These are phyloP conservation scores for Claviceps sp. DNA, from an alignment of 2,329 filamentous ascomycete genomes.

Conservation along the genomic window DNA sequence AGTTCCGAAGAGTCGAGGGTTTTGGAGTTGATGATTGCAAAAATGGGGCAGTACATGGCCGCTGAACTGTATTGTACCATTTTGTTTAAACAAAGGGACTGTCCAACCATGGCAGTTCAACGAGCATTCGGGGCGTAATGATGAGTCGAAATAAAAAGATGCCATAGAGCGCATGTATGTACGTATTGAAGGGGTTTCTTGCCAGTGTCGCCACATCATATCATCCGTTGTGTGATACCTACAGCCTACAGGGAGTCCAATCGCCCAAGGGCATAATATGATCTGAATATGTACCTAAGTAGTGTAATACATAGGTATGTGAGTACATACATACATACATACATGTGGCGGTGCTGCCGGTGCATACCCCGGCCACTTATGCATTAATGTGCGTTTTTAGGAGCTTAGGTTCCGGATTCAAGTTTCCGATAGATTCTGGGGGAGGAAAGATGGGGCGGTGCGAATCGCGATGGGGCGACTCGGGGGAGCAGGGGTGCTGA, in stretches of 20 bases:
- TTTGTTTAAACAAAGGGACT: not conserved
- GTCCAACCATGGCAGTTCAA: not conserved
- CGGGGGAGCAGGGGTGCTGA: not conserved
- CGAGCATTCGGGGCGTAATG: not conserved
- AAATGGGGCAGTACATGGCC: not conserved
- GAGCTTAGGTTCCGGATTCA: not conserved
- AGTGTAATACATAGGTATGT: not conserved
- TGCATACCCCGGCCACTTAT: not conserved
- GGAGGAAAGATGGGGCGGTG: not conserved
- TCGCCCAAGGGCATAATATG: not conserved
- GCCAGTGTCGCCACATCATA: not conserved
- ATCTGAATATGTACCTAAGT: not conserved
- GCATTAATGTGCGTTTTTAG: not conserved
- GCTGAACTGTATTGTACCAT: not conserved
- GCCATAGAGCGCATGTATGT: not conserved
- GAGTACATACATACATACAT: not conserved
- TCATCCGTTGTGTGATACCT: not conserved
- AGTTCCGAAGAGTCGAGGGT: not conserved
- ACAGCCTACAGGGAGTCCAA: too few species aligned
- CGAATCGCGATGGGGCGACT: not conserved
- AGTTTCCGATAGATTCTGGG: not conserved
- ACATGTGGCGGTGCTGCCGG: not conserved
- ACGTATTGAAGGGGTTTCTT: not conserved
- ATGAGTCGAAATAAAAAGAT: not conserved
- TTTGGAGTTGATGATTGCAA: not conserved